Evolutionary conservation across 768 basidiomycete genomes (phyloP), one percentile per base, ranked within the genome.

Genomic region (Daedaleopsis sinensis): DNA sequence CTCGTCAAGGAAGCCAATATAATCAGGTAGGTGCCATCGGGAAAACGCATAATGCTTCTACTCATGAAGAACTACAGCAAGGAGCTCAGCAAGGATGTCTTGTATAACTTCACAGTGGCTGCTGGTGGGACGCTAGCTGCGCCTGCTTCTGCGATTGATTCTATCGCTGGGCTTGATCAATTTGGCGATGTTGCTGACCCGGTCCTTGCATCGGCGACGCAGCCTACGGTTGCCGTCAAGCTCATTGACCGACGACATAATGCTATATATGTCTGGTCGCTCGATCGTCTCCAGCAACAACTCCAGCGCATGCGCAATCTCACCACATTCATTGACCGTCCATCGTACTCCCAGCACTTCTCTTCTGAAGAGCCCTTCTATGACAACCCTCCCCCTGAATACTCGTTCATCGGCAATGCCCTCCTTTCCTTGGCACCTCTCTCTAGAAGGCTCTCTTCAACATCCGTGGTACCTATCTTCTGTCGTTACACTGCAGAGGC

Each of bases 401-500:
- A 91, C 73, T 96, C 94, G 8, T 96, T 96, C 73, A 88, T 99
- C 58, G 97, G 96, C 58, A 90, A 92, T 67, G 90, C 92, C 0
- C 76, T 91, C 35, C 79, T 96, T 56, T 91, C 93, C 15, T 81
- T 99, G 24, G 86, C 90, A 0, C 88, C 94, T 2, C 80, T 98
- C 49, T 87, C 86, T 13, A 87, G 93, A 44, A 82, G 86, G 57
- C 77, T 93, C 39, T 89, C 92, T 3, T 90, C 88, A 1, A 81
- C 83, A 3, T 87, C 86, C n/a, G 84, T 82, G 0, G 85, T 92
- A 16, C 94, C 95, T 1, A 94, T 99, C 70, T 93, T 94, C 73
- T 96, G 94, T 71, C 87, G 91, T 36, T 96, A 96, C 70, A 97
- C 95, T 1, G 84, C 93, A 50, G 96, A 98, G 71, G 96, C 96